Evolutionary conservation across 202 grass and related monocot genomes (phyloP).

Genomic region (Zizania palustris): DNA sequence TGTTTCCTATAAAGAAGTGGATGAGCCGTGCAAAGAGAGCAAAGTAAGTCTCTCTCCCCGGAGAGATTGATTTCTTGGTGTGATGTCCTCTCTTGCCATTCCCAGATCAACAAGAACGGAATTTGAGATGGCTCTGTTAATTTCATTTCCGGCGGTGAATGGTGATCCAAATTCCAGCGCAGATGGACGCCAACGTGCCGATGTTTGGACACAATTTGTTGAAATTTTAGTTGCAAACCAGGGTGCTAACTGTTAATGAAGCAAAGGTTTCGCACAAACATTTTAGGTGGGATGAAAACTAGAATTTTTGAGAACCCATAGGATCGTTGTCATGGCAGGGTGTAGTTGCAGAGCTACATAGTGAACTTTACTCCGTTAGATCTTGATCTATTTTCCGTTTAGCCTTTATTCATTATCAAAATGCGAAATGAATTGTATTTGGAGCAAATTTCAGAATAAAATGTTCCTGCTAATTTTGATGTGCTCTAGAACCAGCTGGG

Average conservation of each 20-base stretch:
- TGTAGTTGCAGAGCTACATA: not conserved
- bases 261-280: not conserved
- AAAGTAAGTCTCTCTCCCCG: conserved; percentile 33
- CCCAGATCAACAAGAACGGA: not conserved
- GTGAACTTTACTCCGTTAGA: not conserved
- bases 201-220: not conserved
- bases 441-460: too few species aligned
- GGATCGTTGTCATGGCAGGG: not conserved
- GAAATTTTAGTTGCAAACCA: not conserved
- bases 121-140: not conserved
- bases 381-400: not conserved
- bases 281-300: not conserved
- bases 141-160: not conserved
- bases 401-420: not conserved
- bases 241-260: not conserved
- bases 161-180: not conserved
- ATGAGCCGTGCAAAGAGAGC: conserved; percentile 62
- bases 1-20: conserved; percentile 86
- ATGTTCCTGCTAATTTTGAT: too few species aligned
- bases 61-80: not conserved
- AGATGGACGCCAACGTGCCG: not conserved
- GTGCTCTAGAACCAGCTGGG: too few species aligned
- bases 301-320: not conserved
- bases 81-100: not conserved
- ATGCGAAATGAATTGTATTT: not conserved